Percentiles rank a stretch among this genome's conserved stretches.
Conservation (phyloP, 1,284 basidiomycete species). For the Pseudozyma sp. region DNA sequence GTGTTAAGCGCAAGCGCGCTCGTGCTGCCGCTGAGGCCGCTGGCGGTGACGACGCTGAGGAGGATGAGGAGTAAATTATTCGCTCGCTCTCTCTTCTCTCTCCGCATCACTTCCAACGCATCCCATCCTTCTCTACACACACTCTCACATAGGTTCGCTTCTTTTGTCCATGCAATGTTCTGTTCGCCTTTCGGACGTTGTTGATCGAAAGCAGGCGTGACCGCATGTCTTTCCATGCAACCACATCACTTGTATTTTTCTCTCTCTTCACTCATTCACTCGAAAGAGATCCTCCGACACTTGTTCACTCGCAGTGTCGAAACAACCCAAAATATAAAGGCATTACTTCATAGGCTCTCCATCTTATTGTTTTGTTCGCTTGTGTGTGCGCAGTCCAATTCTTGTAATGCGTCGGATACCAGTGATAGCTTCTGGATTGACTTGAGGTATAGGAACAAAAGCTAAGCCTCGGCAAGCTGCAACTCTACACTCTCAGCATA, state of each 20-base stretch:
- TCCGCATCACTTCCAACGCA: not conserved
- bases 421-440: too few relatives aligned
- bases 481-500: slow-evolving; percentile 49
- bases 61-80: slow-evolving; percentile 70
- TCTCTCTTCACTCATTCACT: slow-evolving; percentile 17
- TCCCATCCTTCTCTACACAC: slow-evolving; percentile 1
- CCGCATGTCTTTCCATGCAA: slow-evolving; percentile 7
- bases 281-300: slow-evolving; percentile 19
- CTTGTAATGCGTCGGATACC: too few relatives aligned
- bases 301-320: not conserved
- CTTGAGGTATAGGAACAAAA: not conserved
- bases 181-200: slow-evolving; percentile 35
- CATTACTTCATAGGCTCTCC: slow-evolving; percentile 26
- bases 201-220: not conserved
- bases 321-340: slow-evolving; percentile 39
- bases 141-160: slow-evolving; percentile 6
- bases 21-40: slow-evolving; percentile 91
- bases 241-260: slow-evolving; percentile 32
- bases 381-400: slow-evolving; percentile 8
- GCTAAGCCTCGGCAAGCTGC: slow-evolving; percentile 15
- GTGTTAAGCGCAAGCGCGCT: slow-evolving; percentile 99
- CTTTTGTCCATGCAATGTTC: slow-evolving; percentile 11
- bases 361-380: slow-evolving; percentile 16
- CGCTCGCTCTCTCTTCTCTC: not conserved
- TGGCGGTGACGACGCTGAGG: slow-evolving; percentile 85